Percentiles rank a stretch among this genome's conserved stretches.
Conservation (phyloP, 2,329 filamentous ascomycete genomes). For the Colletotrichum limetticola region DNA sequence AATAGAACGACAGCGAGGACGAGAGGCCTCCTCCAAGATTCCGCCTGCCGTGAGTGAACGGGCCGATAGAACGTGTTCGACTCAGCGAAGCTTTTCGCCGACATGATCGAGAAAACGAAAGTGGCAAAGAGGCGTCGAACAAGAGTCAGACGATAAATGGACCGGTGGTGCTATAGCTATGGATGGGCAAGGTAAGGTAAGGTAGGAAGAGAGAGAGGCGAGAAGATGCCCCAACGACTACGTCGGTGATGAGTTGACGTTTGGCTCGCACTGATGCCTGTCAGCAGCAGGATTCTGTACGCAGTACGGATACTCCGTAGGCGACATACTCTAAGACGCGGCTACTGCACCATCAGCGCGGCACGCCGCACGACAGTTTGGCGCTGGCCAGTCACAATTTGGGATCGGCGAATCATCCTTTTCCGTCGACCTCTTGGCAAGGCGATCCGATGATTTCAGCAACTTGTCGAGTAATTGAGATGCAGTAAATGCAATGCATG, state of each 20-base stretch:
- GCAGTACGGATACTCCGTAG: neutral
- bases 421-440: conserved; percentile 1
- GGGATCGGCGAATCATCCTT: neutral
- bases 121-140: neutral
- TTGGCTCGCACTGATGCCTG: neutral
- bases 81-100: conserved; percentile 31
- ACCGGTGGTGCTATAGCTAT: neutral
- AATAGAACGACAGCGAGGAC: conserved; percentile 18
- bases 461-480: conserved; percentile 11
- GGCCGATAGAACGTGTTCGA: conserved; percentile 7
- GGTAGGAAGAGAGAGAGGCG: neutral
- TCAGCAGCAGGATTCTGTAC: neutral
- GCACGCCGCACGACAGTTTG: conserved; percentile 12
- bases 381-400: conserved; percentile 9
- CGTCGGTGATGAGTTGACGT: neutral
- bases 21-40: conserved; percentile 18
- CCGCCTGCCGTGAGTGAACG: neutral
- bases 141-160: neutral
- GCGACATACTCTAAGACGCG: neutral
- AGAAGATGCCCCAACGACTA: neutral
- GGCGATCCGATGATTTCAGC: neutral
- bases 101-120: neutral
- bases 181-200: neutral
- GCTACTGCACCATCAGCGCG: conserved; percentile 10
- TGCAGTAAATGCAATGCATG: neutral